Base-by-base conservation (phyloP, 2,329 filamentous ascomycete species). In the Alternaria dauci region DNA sequence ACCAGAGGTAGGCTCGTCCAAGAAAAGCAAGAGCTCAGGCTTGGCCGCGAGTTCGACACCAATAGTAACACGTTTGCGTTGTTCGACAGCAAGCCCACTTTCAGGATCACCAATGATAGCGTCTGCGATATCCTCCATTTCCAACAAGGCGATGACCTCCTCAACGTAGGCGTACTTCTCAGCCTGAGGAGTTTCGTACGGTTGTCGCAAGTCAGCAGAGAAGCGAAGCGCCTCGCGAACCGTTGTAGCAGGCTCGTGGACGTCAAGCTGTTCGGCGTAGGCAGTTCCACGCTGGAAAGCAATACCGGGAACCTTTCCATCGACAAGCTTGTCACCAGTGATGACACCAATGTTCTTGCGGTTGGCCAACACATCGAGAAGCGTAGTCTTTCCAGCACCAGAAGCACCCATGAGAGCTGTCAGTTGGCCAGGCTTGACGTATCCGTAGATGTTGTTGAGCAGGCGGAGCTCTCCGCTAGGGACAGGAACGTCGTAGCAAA, bases 301-400 rank as follows among this genome's bases (percentile, higher is more conserved):
- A 20, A 82, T 82, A n/a, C 85, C 85, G 16, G 85, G 85, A 8
- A 80, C 76, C 42, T 81, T 81, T 8, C 87, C 88, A 68, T 90
- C 87, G 8, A 90, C 84, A 20, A 90, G 81, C 54, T 88, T 85
- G 62, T 89, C 86, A 42, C 88, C 88, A 34, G 78, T 79, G 52
- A 90, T 86, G 5, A 89, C 86, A 65, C 88, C 88, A 62, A 89
- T 87, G 65, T 86, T 89, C 76, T 88, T 89, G 57, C 88, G 80
- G 5, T 84, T 80, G 1, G 88, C 88, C 11, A 96, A 81, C 1
- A 94, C 91, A 70, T 96, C 91, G 3, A 96, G 82, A 0, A 96
- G 81, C 0, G 93, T 96, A 0, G 92, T 95, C 80, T 96, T 96
- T 50, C 93, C 93, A 5, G 92, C 93, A n/a, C 86, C 86, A 3